Evolutionary conservation across 1,139 yeast genomes (phyloP).

Genomic region (Magnusiomyces tetraspermus): DNA sequence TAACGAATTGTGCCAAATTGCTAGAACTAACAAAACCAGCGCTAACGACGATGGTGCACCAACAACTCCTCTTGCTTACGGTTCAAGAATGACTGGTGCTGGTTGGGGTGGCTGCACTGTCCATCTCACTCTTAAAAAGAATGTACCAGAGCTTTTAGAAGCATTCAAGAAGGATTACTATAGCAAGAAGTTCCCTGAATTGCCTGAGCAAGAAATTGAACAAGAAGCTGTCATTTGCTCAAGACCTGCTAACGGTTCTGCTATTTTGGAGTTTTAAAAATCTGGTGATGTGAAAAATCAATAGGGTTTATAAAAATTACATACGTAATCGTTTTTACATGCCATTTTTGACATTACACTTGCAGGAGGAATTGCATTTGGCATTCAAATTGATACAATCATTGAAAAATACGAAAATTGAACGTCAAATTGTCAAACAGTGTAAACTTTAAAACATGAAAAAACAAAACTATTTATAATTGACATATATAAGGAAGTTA

Average conservation of each 20-base stretch:
- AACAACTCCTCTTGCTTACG: conserved; percentile 48
- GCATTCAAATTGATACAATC: no score
- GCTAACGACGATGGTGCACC: neutral
- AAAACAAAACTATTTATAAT: no score
- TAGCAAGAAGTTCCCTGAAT: conserved; percentile 42
- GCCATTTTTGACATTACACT: no score
- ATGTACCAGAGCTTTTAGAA: conserved; percentile 37
- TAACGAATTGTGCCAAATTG: conserved; percentile 46
- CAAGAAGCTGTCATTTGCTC: conserved; percentile 48
- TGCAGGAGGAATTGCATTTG: no score
- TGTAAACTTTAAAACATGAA: no score
- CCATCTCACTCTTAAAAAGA: conserved; percentile 46
- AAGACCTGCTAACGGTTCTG: conserved; percentile 52
- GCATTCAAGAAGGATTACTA: conserved; percentile 47
- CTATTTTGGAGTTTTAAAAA: conserved; percentile 29
- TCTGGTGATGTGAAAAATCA: no score
- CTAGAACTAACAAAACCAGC: conserved; percentile 27
- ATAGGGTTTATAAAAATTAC: no score
- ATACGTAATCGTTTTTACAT: no score
- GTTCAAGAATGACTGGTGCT: conserved; percentile 71
- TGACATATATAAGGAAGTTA: no score
- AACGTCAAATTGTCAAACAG: no score
- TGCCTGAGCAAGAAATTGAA: conserved; percentile 18
- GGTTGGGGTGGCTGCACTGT: conserved; percentile 74
- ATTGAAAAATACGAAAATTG: no score